Conservation (phyloP, 2,329 filamentous ascomycete genomes). For the Talaromyces sp. region DNA sequence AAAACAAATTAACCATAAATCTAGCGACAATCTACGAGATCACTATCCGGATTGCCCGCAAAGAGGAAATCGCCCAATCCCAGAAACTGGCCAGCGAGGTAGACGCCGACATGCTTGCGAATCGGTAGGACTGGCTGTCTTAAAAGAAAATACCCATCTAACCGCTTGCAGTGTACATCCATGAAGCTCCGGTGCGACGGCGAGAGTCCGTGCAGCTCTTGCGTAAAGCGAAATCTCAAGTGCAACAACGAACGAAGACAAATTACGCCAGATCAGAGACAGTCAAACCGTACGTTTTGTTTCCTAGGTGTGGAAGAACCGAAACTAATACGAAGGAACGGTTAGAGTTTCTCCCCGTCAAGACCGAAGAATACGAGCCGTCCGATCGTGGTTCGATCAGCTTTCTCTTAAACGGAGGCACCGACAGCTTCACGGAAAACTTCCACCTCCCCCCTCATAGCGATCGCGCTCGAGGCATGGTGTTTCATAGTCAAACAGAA, state of each 20-base stretch:
- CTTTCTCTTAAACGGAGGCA: slow-evolving; percentile 42
- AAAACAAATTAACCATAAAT: neutral
- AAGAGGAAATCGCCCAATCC: slow-evolving; percentile 38
- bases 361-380: slow-evolving; percentile 24
- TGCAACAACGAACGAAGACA: slow-evolving; percentile 32
- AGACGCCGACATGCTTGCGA: slow-evolving; percentile 44
- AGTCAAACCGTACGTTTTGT: neutral
- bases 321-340: neutral
- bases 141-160: neutral
- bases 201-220: slow-evolving; percentile 38
- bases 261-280: slow-evolving; percentile 3
- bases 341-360: slow-evolving; percentile 16
- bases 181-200: slow-evolving; percentile 47
- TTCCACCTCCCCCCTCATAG: slow-evolving; percentile 38
- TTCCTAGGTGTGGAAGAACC: slow-evolving; percentile 2
- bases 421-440: slow-evolving; percentile 41
- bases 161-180: slow-evolving; percentile 34
- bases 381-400: slow-evolving; percentile 43
- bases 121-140: slow-evolving; percentile 27
- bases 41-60: slow-evolving; percentile 40
- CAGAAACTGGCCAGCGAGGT: slow-evolving; percentile 42
- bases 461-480: slow-evolving; percentile 31
- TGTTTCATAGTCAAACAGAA: slow-evolving; percentile 29
- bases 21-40: slow-evolving; percentile 43
- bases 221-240: slow-evolving; percentile 36